Evolutionary conservation across 768 basidiomycete species (phyloP).

Genomic region (Hypsizygus marmoreus): DNA sequence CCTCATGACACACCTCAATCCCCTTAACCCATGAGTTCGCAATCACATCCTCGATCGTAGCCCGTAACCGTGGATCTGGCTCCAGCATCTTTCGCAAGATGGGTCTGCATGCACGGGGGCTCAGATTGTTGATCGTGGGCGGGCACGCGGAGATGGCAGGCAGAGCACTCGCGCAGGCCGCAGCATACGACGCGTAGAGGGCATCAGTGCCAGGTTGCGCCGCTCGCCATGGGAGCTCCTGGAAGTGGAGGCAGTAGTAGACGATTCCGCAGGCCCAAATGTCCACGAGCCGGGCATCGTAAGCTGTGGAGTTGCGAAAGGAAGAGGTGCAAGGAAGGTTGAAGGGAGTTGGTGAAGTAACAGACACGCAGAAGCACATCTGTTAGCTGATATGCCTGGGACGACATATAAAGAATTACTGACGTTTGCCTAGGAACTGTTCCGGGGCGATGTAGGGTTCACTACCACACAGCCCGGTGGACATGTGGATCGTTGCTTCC

Average conservation of each 20-base stretch:
- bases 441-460: slow-evolving; percentile 99
- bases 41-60: slow-evolving; percentile 79
- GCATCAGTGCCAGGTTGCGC: slow-evolving; percentile 77
- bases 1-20: slow-evolving; percentile 82
- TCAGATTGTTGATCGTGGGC: slow-evolving; percentile 85
- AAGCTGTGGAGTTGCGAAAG: slow-evolving; percentile 55
- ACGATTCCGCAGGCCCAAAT: slow-evolving; percentile 98
- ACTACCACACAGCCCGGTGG: slow-evolving; percentile 94
- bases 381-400: slow-evolving; percentile 33
- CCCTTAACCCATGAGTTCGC: slow-evolving; percentile 75
- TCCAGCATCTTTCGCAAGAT: slow-evolving; percentile 94
- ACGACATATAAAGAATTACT: slow-evolving; percentile 42
- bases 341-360: slow-evolving; percentile 12
- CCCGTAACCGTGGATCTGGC: slow-evolving; percentile 81
- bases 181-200: slow-evolving; percentile 77
- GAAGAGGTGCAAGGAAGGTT: slow-evolving; percentile 5
- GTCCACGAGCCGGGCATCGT: slow-evolving; percentile 95
- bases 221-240: slow-evolving; percentile 96
- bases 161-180: slow-evolving; percentile 52
- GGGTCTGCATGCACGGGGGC: slow-evolving; percentile 79
- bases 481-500: slow-evolving; percentile 97
- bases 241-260: slow-evolving; percentile 98
- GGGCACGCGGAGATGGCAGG: slow-evolving; percentile 48
- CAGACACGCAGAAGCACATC: slow-evolving; percentile 34
- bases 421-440: slow-evolving; percentile 95